Evolutionary conservation across 208 protist genomes (phyloP), one percentile per base, ranked within the genome.

Genomic region (Trichomonas gallinae): DNA sequence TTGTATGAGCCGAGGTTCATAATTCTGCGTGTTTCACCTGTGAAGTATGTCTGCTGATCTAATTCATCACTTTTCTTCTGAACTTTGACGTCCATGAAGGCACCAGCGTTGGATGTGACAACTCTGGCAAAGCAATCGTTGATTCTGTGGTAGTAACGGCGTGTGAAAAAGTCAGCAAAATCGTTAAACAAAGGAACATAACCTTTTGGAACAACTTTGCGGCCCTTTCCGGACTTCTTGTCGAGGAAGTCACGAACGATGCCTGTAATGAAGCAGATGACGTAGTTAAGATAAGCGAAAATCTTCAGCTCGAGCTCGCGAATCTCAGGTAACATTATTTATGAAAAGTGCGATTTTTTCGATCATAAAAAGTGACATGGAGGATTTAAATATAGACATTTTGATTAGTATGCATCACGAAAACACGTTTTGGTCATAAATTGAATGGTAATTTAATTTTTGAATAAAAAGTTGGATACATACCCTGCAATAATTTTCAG

Each of bases 1-100:
- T 98, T 98, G 96, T 97, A 98, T 17, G 97, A 97, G 17, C 97
- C 89, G 8, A 98, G 96, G 96, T 98, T 98, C 82, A 98, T 81
- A 81, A 96, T 97, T 36, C 96, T 49, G 31, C 26, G 0, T 31
- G 34, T 48, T 13, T 49, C 34, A 26, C 96, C 97, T 46, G 97
- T 97, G 17, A 96, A 97, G 96, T 83, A 58, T 40, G 31, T 8
- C 31, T 48, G 9, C 34, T 51, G 44, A 6, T n/a, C 9, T 13
- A 96, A 34, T n/a, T 44, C 34, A 58, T 96, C 96, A 23, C 34
- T 40, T 23, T 38, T 34, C 42, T 96, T 96, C 17, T 96, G 96
- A 58, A 96, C 96, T 46, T 96, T 88, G n/a, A 97, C 85, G 11
- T 97, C 42, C 0, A 97, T 96, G 38, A 72, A 96, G 38, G 97